phyloP scores from a whole-genome alignment of 2,329 filamentous ascomycete species.

The Fusarium circinatum region DNA sequence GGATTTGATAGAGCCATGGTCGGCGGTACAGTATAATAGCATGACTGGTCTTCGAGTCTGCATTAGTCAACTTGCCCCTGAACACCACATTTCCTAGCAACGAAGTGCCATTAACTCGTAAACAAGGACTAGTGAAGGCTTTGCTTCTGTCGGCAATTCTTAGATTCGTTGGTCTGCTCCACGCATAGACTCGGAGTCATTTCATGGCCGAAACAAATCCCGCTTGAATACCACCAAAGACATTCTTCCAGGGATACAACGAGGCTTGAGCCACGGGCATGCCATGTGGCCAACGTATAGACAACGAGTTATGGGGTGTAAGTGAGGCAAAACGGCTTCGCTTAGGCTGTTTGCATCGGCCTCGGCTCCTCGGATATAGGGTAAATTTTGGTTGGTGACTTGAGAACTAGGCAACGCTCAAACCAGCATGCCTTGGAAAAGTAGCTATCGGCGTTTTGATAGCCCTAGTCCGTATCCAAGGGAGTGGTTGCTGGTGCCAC shows the following conservation, averaged over 20 bases:
- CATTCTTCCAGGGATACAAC: not conserved
- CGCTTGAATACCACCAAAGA: not conserved
- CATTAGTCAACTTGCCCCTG: conserved; percentile 22
- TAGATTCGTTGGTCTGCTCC: conserved; percentile 24
- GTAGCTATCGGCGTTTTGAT: conserved; percentile 6
- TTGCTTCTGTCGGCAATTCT: conserved; percentile 17
- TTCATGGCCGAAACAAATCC: conserved; percentile 6
- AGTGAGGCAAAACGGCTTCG: conserved; percentile 5
- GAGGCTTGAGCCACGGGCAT: conserved; percentile 3
- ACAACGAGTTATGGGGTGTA: conserved; percentile 1
- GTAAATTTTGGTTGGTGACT: conserved; percentile 8
- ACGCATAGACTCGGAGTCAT: conserved; percentile 4
- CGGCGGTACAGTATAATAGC: not conserved
- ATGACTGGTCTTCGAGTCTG: not conserved
- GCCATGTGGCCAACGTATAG: conserved; percentile 14
- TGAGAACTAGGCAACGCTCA: not conserved
- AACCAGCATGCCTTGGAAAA: conserved; percentile 1
- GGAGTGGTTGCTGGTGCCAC: conserved; percentile 36
- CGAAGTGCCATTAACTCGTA: conserved; percentile 23
- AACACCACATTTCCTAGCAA: conserved; percentile 17
- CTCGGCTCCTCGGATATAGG: not conserved
- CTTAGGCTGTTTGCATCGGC: not conserved
- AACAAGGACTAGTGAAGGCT: not conserved
- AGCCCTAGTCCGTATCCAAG: conserved; percentile 17
- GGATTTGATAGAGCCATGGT: conserved; percentile 14